Evolutionary conservation across 176 grass and related monocot genomes (phyloP), one percentile per base, ranked within the genome.

Genomic region (Secale cereale): DNA sequence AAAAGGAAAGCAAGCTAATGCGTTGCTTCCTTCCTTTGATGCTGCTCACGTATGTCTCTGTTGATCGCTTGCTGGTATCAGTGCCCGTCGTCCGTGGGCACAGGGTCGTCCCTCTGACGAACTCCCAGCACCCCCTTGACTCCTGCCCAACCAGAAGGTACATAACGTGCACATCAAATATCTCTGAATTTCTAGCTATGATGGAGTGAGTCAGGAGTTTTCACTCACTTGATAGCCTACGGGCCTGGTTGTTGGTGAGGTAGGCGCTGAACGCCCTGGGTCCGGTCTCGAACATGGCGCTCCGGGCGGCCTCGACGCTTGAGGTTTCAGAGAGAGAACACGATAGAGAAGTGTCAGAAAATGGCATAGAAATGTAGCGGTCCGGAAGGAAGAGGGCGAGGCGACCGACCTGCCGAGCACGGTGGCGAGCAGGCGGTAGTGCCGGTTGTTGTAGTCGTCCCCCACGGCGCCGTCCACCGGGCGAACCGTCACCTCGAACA

Each of bases 191-290:
- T 33, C 48, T 19, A 48, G 45, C 16, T 68, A 70, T 3, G 32
- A 12, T 70, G 66, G 13, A n/a, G 5, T 9, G n/a, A 37, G 4
- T 8, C 6, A 65, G 65, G 33, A 56, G 67, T 59, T 67, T 35
- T 66, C 19, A 80, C 77, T 89, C 60, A 90, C 88, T 82, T 54
- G 88, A 78, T 11, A 90, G 17, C 10, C 33, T 70, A 7, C 79
- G 88, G 31, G 83, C 83, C 73, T 90, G 83, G 40, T 90, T 90
- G 83, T 90, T 86, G 28, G 88, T 90, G 65, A 90, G 73, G 73
- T 72, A 65, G 3, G 83, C 88, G 7, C 88, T 82, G 83, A 90
- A 86, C 11, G 15, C 5, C 31, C 79, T 73, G 11, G 76, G 54
- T 11, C 82, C 65, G 26, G n/a, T 86, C 31, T 82, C 83, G 1